A percentile compares a stretch with the other conserved stretches of the same genome.
These are phyloP conservation scores for Cyberlindnera euphorbiae DNA, from an alignment of 805 yeast genomes.

Conservation along the genomic window DNA sequence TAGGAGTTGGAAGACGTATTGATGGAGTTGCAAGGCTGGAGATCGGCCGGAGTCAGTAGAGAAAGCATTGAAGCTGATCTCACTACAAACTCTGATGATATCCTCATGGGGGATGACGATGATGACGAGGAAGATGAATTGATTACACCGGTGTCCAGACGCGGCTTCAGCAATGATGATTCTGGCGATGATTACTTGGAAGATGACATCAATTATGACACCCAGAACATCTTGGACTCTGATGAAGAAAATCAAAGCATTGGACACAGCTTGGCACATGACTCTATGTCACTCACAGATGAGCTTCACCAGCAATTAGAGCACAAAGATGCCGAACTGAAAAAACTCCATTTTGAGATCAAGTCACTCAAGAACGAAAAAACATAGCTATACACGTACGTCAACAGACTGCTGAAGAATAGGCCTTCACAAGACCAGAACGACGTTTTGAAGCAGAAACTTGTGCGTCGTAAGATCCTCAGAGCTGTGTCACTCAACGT, in stretches of 20 bases:
- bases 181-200: slow-evolving; percentile 1
- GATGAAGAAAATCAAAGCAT: slow-evolving; percentile 1
- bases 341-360: slow-evolving; percentile 17
- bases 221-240: slow-evolving; percentile 1
- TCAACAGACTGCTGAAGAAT: slow-evolving; percentile 22
- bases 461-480: slow-evolving; percentile 23
- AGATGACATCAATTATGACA: neutral
- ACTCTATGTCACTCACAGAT: slow-evolving; percentile 1
- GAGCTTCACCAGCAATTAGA: slow-evolving; percentile 12
- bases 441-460: slow-evolving; percentile 21
- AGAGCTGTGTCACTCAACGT: slow-evolving; percentile 18
- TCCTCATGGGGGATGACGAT: neutral
- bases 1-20: slow-evolving; percentile 15
- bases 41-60: neutral
- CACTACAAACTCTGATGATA: no score
- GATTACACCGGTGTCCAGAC: neutral
- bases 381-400: slow-evolving; percentile 22
- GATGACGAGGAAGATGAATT: neutral
- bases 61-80: neutral
- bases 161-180: slow-evolving; percentile 1
- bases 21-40: slow-evolving; percentile 8
- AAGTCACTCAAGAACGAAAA: slow-evolving; percentile 23
- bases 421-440: slow-evolving; percentile 17
- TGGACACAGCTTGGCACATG: neutral
- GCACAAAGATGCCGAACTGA: slow-evolving; percentile 10